Percentiles rank a stretch among this genome's conserved stretches.
Conservation (phyloP, 306 rosid species). For the Sophora flavescens region DNA sequence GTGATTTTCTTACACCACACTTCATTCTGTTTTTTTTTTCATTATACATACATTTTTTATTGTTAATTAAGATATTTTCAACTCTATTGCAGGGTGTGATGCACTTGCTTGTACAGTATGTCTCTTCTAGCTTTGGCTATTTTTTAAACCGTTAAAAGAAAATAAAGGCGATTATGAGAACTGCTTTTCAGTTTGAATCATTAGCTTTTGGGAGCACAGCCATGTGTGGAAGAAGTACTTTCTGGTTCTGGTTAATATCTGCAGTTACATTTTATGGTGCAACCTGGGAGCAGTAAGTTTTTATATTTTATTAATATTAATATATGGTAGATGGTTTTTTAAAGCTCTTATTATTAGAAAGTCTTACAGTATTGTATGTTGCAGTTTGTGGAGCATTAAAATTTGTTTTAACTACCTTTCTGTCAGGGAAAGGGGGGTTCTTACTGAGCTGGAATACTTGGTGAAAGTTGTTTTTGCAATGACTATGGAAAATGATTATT, state of each 20-base stretch:
- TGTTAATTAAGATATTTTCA: slow-evolving; percentile 48
- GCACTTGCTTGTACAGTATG: slow-evolving; percentile 98
- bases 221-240: slow-evolving; percentile 85
- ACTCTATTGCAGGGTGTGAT: slow-evolving; percentile 89
- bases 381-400: slow-evolving; percentile 23
- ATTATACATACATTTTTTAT: neutral
- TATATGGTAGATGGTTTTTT: neutral
- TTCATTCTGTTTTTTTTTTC: slow-evolving; percentile 16
- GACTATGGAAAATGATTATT: slow-evolving; percentile 35
- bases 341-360: slow-evolving; percentile 1
- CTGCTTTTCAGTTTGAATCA: slow-evolving; percentile 73
- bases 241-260: slow-evolving; percentile 98
- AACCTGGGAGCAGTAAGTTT: slow-evolving; percentile 98
- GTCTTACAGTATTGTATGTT: neutral
- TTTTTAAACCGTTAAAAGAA: slow-evolving; percentile 41
- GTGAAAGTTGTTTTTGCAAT: neutral
- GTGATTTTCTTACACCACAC: slow-evolving; percentile 52
- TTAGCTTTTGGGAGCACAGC: slow-evolving; percentile 96
- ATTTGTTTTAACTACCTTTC: slow-evolving; percentile 8
- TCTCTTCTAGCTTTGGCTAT: slow-evolving; percentile 39
- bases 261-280: slow-evolving; percentile 92
- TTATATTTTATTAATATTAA: slow-evolving; percentile 24
- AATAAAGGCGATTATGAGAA: slow-evolving; percentile 36
- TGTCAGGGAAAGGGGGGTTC: slow-evolving; percentile 32
- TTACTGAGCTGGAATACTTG: slow-evolving; percentile 19